These are phyloP conservation scores for Eucalyptus polybractea DNA, from an alignment of 345 rosid genomes.

Conservation along the genomic window DNA sequence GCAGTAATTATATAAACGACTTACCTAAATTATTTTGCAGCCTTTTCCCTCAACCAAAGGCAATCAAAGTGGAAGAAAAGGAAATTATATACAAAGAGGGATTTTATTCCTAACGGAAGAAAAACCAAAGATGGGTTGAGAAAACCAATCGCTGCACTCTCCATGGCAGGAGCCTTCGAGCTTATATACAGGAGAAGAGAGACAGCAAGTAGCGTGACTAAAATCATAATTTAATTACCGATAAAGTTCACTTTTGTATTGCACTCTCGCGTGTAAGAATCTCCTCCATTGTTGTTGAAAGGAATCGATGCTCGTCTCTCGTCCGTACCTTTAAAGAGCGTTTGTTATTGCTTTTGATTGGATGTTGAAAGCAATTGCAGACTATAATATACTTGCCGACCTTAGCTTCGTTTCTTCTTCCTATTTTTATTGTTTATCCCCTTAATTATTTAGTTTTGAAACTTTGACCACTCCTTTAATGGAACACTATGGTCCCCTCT, in stretches of 20 bases:
- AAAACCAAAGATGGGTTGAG: not conserved
- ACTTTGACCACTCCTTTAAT: not conserved
- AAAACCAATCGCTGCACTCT: slow-evolving; percentile 10
- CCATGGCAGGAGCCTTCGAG: not conserved
- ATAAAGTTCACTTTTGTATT: not conserved
- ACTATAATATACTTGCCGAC: not conserved
- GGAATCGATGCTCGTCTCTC: slow-evolving; percentile 14
- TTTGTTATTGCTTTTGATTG: not conserved
- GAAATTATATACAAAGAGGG: not conserved
- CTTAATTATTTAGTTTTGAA: not conserved
- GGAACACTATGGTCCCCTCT: not conserved
- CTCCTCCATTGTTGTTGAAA: slow-evolving; percentile 26
- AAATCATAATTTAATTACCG: not conserved
- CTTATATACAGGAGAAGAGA: slow-evolving; percentile 10
- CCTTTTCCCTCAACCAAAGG: not conserved
- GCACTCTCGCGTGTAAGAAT: slow-evolving; percentile 9
- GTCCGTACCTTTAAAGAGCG: not conserved
- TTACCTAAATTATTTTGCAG: not conserved
- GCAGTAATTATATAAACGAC: not conserved
- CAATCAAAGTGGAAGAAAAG: not conserved
- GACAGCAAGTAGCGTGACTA: not conserved
- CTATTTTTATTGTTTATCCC: not conserved
- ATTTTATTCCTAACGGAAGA: not conserved
- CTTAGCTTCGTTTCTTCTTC: not conserved
- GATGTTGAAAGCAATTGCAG: not conserved